Conservation (phyloP, 2,329 filamentous ascomycete species). For the Sarocladium oryzae region DNA sequence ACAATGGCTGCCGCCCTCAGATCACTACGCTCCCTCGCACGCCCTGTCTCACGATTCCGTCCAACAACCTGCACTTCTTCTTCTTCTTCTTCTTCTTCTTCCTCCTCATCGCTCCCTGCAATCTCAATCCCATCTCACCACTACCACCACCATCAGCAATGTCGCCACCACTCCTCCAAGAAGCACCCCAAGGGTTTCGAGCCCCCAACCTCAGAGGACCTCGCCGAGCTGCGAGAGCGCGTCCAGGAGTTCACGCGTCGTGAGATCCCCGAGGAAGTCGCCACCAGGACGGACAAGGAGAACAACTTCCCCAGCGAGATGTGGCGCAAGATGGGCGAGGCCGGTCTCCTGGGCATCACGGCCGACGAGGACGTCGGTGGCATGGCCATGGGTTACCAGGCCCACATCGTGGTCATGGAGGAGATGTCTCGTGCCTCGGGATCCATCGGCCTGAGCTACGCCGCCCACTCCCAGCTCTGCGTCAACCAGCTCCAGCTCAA, state of each 20-base stretch:
- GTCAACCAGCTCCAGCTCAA: slow-evolving; percentile 95
- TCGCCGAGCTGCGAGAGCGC: slow-evolving; percentile 73
- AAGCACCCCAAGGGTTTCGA: slow-evolving; percentile 58
- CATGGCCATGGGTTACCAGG: slow-evolving; percentile 88
- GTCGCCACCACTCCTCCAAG: slow-evolving; percentile 46
- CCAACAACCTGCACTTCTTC: neutral
- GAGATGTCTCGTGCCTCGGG: slow-evolving; percentile 83
- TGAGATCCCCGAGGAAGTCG: slow-evolving; percentile 79
- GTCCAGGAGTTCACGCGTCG: slow-evolving; percentile 86
- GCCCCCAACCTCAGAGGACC: slow-evolving; percentile 63
- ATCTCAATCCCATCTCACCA: too few relatives aligned
- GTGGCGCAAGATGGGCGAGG: slow-evolving; percentile 90
- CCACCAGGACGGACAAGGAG: slow-evolving; percentile 70
- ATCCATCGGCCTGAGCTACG: slow-evolving; percentile 84
- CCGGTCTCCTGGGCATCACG: slow-evolving; percentile 87
- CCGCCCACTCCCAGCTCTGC: slow-evolving; percentile 91
- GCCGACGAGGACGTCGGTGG: slow-evolving; percentile 90
- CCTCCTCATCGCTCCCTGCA: too few relatives aligned
- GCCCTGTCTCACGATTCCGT: slow-evolving; percentile 15
- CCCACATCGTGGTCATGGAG: slow-evolving; percentile 92
- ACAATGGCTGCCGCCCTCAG: slow-evolving; percentile 14
- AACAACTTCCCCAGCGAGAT: slow-evolving; percentile 88
- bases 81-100: too few relatives aligned
- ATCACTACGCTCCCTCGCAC: slow-evolving; percentile 24
- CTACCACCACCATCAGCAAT: slow-evolving; percentile 22